Evolutionary conservation across 2,329 filamentous ascomycete genomes (phyloP).

Genomic region (Atkinsonella texensis): DNA sequence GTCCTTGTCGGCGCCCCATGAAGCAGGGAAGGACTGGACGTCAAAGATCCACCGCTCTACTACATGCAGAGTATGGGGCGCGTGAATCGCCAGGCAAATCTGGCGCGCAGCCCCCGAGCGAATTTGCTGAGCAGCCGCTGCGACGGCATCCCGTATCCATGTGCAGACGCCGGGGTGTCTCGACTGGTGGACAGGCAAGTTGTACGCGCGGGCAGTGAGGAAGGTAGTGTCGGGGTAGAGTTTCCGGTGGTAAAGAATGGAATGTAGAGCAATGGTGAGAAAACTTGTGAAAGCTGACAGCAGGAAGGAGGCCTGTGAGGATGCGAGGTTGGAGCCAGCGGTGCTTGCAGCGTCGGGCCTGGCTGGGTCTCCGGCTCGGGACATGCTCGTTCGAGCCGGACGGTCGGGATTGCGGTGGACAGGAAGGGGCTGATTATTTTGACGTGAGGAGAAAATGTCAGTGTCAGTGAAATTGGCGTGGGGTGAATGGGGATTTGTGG

Average conservation of each 20-base stretch:
- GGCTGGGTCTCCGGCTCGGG: background rate
- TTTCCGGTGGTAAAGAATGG: slow-evolving; percentile 68
- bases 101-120: slow-evolving; percentile 38
- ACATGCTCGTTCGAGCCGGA: background rate
- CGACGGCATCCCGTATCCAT: slow-evolving; percentile 74
- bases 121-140: slow-evolving; percentile 59
- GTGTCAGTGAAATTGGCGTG: too few species aligned
- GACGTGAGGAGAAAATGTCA: too few species aligned
- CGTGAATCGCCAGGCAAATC: slow-evolving; percentile 37
- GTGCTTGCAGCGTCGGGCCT: background rate
- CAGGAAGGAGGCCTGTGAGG: slow-evolving; percentile 31
- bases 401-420: too few species aligned
- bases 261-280: slow-evolving; percentile 72
- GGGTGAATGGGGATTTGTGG: too few species aligned
- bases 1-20: background rate
- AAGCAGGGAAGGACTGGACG: slow-evolving; percentile 35
- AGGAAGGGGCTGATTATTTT: too few species aligned
- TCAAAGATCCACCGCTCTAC: slow-evolving; percentile 53
- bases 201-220: slow-evolving; percentile 67
- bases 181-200: slow-evolving; percentile 72
- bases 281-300: slow-evolving; percentile 65
- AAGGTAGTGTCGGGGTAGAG: slow-evolving; percentile 74
- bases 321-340: slow-evolving; percentile 17
- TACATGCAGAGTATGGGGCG: slow-evolving; percentile 26
- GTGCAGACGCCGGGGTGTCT: slow-evolving; percentile 75